Percentiles rank a stretch among this genome's conserved stretches.
Conservation (phyloP, 164 flowering plant genomes). For the Aristolochia contorta region DNA sequence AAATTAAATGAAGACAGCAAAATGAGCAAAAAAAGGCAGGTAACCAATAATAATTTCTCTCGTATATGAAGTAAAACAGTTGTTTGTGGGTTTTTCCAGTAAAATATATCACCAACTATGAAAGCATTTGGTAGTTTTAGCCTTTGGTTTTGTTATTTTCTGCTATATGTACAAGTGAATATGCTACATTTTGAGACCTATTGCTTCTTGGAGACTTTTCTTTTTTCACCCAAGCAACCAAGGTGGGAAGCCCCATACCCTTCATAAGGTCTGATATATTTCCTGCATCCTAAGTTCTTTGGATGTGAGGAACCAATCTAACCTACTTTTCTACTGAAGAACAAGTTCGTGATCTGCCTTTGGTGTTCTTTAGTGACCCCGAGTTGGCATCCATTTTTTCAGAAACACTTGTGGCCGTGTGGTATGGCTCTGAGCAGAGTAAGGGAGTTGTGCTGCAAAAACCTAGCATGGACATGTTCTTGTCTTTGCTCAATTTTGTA, state of each 20-base stretch:
- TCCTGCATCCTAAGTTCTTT: too few relatives aligned
- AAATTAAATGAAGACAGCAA: too few relatives aligned
- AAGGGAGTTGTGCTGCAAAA: constrained; percentile 75
- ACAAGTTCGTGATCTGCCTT: constrained; percentile 92
- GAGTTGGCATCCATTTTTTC: constrained; percentile 77
- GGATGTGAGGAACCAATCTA: not conserved
- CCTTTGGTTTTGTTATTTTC: constrained; percentile 1
- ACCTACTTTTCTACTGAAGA: not conserved
- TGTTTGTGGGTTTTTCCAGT: too few relatives aligned
- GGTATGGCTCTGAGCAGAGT: constrained; percentile 83
- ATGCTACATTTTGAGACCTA: constrained; percentile 70
- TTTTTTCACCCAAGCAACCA: constrained; percentile 79
- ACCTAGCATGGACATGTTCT: constrained; percentile 80
- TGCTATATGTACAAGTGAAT: constrained; percentile 44
- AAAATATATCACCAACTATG: too few relatives aligned
- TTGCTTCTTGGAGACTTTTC: constrained; percentile 76
- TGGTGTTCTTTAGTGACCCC: constrained; percentile 85
- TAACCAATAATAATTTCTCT: too few relatives aligned
- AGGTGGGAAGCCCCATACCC: constrained; percentile 65
- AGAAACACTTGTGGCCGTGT: constrained; percentile 73
- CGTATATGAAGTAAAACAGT: too few relatives aligned
- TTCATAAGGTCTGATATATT: too few relatives aligned
- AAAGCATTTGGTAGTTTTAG: not conserved
- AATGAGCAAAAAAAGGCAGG: too few relatives aligned
- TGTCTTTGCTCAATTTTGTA: constrained; percentile 68